Base-by-base conservation (phyloP, 179 eudicot species). In the Drosera spatulata region DNA sequence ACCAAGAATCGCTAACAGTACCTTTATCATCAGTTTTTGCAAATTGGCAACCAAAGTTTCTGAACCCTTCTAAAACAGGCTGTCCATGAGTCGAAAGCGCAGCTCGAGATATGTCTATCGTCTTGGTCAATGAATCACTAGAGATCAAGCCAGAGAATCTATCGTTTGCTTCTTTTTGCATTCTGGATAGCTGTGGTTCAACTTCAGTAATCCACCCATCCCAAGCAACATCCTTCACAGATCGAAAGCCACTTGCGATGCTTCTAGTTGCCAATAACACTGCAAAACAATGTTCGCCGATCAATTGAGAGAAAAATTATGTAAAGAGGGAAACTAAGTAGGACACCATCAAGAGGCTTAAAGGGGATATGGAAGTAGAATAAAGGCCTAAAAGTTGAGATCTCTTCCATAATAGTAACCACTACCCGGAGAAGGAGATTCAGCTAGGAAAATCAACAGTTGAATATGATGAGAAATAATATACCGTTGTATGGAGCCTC, bases 401-500 rank as follows among this genome's bases (percentile, higher is more conserved):
- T 5, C 54, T 5, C 15, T 12, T 10, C 6, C 6, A 22, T n/a
- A 13, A 6, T 4, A 13, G 15, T 4, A 50, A 11, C 7, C 10
- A 2, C 38, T 2, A 9, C 9, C 44, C 2, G 2, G 10, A 39
- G 44, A 39, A 39, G 39, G 59, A 39, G 4, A 56, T 7, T 7
- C n/a, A 56, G 42, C 14, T 6, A 2, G 56, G 33, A 55, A 49
- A 0, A 46, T 33, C 12, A 7, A 14, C 8, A 56, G 0, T 22
- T 46, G 43, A 41, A 49, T 43, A 61, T 0, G 55, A 14, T n/a
- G 10, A 51, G 64, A 41, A 10, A 4, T 22, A 46, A 61, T 50
- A 63, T 79, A 91, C 99, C 97, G 59, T 73, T 82, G 37, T 59
- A 75, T 71, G 99, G 96, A 67, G 79, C 79, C 55, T 79, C 64